Conservation (phyloP, 306 rosid genomes). For the Comarum palustre region DNA sequence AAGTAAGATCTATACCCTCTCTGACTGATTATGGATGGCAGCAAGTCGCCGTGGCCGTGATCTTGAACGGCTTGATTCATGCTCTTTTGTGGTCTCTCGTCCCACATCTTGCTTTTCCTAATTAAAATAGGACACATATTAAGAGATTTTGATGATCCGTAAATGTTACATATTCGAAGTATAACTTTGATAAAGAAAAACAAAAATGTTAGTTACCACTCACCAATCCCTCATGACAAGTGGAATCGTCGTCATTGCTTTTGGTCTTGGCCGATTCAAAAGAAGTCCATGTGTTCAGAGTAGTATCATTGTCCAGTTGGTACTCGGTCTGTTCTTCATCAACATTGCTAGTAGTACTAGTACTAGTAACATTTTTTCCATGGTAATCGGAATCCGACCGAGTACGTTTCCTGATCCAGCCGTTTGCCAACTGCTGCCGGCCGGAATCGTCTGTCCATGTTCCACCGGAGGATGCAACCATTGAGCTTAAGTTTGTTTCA, state of each 20-base stretch:
- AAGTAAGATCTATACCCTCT: conserved; percentile 37
- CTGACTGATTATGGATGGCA: conserved; percentile 56
- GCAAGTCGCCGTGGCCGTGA: conserved; percentile 45
- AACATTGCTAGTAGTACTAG: conserved; percentile 6
- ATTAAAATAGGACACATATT: background rate
- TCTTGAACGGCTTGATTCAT: conserved; percentile 31
- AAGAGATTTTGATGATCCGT: background rate
- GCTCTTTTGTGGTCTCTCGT: conserved; percentile 31
- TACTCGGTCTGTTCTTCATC: conserved; percentile 31
- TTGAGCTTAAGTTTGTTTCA: conserved; percentile 26
- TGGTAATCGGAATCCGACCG: conserved; percentile 28
- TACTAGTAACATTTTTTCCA: conserved; percentile 23
- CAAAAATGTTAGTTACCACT: conserved; percentile 24
- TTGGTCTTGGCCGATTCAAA: conserved; percentile 50
- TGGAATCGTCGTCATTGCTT: conserved; percentile 45
- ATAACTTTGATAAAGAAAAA: background rate
- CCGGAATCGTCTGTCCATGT: conserved; percentile 23
- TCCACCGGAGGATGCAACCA: conserved; percentile 26
- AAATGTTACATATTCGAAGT: background rate
- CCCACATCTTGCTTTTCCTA: conserved; percentile 42
- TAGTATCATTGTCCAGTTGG: conserved; percentile 37
- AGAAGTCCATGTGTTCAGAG: conserved; percentile 49
- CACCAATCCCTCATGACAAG: conserved; percentile 44
- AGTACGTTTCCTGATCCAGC: conserved; percentile 26
- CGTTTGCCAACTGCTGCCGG: conserved; percentile 2